phyloP scores from a whole-genome alignment of 1,284 basidiomycete species.

The Meira miltonrushii region DNA sequence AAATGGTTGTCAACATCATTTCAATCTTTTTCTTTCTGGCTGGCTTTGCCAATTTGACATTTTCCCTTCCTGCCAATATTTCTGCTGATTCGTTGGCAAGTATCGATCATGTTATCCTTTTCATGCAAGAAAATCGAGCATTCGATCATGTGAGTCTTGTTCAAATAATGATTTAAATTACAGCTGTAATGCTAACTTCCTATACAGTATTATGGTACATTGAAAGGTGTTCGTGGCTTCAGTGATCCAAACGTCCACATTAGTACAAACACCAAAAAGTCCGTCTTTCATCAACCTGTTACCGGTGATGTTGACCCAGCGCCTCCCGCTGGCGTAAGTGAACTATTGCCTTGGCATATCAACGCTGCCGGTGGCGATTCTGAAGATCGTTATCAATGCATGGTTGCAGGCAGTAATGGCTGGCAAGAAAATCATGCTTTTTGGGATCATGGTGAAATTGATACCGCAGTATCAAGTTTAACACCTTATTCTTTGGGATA shows the following conservation, averaged over 20 bases:
- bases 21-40: neutral
- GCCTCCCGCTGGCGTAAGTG: conserved; percentile 19
- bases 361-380: conserved; percentile 38
- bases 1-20: neutral
- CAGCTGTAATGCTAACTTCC: neutral
- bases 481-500: conserved; percentile 39
- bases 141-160: conserved; percentile 22
- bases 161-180: neutral
- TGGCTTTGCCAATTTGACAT: neutral
- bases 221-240: conserved; percentile 42
- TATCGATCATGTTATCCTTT: conserved; percentile 25
- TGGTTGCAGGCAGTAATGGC: conserved; percentile 38
- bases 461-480: conserved; percentile 29
- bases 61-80: neutral
- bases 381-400: conserved; percentile 33
- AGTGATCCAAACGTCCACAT: conserved; percentile 41
- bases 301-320: neutral
- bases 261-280: conserved; percentile 27
- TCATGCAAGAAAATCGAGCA: conserved; percentile 48
- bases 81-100: neutral
- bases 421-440: conserved; percentile 36
- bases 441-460: conserved; percentile 32
- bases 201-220: conserved; percentile 39
- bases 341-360: conserved; percentile 36
- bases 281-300: conserved; percentile 29